These are phyloP conservation scores for Teratosphaeriaceae sp. DNA, from an alignment of 2,329 filamentous ascomycete species.

Conservation along the genomic window DNA sequence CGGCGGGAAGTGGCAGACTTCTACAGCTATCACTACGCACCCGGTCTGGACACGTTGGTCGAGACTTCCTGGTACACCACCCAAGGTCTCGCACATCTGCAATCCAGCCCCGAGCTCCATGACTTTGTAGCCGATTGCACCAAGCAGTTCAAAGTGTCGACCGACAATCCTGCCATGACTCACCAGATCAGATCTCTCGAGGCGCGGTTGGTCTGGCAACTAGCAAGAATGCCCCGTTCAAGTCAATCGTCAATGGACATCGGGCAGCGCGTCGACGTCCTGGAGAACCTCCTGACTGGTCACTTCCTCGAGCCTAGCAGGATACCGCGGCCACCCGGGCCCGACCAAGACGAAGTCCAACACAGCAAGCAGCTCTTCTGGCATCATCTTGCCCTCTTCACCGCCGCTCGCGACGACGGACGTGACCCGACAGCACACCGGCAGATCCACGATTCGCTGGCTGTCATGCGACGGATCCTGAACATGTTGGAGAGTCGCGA, in stretches of 20 bases:
- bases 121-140: constrained; percentile 63
- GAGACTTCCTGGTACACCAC: constrained; percentile 76
- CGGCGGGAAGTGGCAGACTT: constrained; percentile 66
- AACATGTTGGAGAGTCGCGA: constrained; percentile 82
- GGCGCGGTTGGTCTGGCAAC: constrained; percentile 54
- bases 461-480: constrained; percentile 61
- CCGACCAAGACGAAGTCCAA: constrained; percentile 21
- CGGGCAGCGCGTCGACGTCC: constrained; percentile 60
- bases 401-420: constrained; percentile 58
- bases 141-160: constrained; percentile 28
- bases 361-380: constrained; percentile 67
- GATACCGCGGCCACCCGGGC: constrained; percentile 38
- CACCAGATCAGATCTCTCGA: constrained; percentile 44
- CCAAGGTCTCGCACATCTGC: constrained; percentile 47
- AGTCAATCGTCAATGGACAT: constrained; percentile 44
- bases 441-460: constrained; percentile 59
- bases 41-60: constrained; percentile 66
- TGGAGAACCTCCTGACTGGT: constrained; percentile 71
- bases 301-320: constrained; percentile 59
- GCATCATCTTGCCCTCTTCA: constrained; percentile 67
- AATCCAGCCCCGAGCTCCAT: constrained; percentile 52
- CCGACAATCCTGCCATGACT: constrained; percentile 13
- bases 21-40: constrained; percentile 70
- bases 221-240: constrained; percentile 43
- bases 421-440: constrained; percentile 42